Percentiles rank a stretch among this genome's conserved stretches.
phyloP scores from a whole-genome alignment of 2,329 filamentous ascomycete genomes.

The Clonostachys solani region DNA sequence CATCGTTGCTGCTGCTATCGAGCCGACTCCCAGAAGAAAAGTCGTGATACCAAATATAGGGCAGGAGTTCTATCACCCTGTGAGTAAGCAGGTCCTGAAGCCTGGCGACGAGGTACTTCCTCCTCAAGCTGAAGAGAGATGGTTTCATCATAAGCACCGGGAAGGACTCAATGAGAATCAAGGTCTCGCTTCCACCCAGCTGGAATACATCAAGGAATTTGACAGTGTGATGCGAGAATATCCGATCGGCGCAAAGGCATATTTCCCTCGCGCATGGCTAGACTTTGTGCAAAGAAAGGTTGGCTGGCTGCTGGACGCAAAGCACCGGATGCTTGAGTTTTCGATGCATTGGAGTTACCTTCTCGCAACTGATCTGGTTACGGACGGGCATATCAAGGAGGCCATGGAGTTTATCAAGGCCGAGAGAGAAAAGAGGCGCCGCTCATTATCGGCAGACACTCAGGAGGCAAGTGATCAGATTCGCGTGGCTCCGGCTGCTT shows the following conservation, averaged over 20 bases:
- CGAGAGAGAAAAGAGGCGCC: constrained; percentile 23
- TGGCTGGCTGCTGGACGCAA: constrained; percentile 43
- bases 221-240: constrained; percentile 48
- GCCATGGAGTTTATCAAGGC: constrained; percentile 37
- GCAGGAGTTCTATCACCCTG: constrained; percentile 51
- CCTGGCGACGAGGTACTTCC: constrained; percentile 43
- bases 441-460: too few species aligned
- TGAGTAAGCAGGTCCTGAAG: constrained; percentile 47
- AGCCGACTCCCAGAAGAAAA: constrained; percentile 9
- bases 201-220: constrained; percentile 56
- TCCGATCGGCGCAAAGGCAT: constrained; percentile 45
- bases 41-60: constrained; percentile 42
- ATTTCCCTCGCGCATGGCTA: constrained; percentile 46
- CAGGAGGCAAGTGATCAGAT: too few species aligned
- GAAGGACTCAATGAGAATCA: constrained; percentile 54
- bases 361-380: constrained; percentile 40
- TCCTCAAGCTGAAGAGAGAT: constrained; percentile 39
- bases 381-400: constrained; percentile 35
- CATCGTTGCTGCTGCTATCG: constrained; percentile 10
- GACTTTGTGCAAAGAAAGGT: constrained; percentile 46
- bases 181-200: constrained; percentile 48
- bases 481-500: too few species aligned
- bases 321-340: constrained; percentile 47
- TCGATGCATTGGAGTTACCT: constrained; percentile 49
- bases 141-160: constrained; percentile 56